Conservation (phyloP, 768 basidiomycete genomes). For the Gymnopilus dilepis region DNA sequence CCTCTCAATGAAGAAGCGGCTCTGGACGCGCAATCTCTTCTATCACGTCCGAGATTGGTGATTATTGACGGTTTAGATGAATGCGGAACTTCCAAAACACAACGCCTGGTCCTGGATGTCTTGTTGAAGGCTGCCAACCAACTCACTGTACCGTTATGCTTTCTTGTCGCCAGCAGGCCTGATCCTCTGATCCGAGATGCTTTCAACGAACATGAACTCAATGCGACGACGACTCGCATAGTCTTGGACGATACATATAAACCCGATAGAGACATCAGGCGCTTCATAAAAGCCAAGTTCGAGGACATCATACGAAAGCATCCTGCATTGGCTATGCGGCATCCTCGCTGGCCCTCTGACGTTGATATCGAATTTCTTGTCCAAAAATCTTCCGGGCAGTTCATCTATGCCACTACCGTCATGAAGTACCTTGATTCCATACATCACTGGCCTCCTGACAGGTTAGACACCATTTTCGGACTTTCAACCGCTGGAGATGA, state of each 20-base stretch:
- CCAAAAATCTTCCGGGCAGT: slow-evolving; percentile 19
- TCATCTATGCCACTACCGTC: slow-evolving; percentile 24
- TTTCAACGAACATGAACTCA: not conserved
- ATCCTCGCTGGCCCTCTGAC: slow-evolving; percentile 19
- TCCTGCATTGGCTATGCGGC: not conserved
- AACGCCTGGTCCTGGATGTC: not conserved
- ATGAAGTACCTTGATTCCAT: slow-evolving; percentile 19
- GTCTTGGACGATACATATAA: not conserved
- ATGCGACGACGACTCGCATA: not conserved
- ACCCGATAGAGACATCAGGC: not conserved
- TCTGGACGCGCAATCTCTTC: not conserved
- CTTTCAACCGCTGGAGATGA: slow-evolving; percentile 2
- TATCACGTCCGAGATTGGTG: not conserved
- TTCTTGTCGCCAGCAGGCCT: not conserved
- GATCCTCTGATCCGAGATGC: not conserved
- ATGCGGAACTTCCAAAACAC: not conserved
- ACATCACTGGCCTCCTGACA: slow-evolving; percentile 11
- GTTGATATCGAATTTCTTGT: slow-evolving; percentile 3
- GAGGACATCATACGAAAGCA: slow-evolving; percentile 3
- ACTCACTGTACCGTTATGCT: not conserved
- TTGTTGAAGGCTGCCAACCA: not conserved
- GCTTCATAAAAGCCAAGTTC: not conserved
- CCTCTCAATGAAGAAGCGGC: not conserved
- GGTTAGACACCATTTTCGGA: slow-evolving; percentile 12
- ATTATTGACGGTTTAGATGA: not conserved